These are phyloP conservation scores for Fraxinus sp. DNA, from an alignment of 305 asterid genomes.

Conservation along the genomic window DNA sequence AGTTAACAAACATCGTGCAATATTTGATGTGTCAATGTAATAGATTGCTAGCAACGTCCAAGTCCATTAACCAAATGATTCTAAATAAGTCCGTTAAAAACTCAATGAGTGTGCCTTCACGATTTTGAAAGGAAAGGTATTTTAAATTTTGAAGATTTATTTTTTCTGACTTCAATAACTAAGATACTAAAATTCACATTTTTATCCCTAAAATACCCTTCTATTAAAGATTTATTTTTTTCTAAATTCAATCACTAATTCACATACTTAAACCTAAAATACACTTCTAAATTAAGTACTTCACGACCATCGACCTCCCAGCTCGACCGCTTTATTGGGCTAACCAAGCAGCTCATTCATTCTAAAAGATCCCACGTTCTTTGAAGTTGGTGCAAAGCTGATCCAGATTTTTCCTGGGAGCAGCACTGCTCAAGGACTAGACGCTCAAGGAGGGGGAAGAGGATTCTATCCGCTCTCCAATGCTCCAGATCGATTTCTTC, in stretches of 20 bases:
- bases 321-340: neutral
- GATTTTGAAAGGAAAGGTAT: neutral
- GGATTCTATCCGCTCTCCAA: neutral
- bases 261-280: neutral
- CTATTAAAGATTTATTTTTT: too few relatives aligned
- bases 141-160: too few relatives aligned
- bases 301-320: neutral
- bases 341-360: neutral
- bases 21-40: neutral
- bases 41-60: neutral
- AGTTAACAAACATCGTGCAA: neutral
- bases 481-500: neutral
- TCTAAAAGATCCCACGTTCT: neutral
- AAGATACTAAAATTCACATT: neutral
- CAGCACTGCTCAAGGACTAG: neutral
- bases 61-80: neutral
- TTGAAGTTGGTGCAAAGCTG: neutral
- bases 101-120: neutral
- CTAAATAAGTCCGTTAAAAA: neutral
- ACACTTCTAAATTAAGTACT: neutral
- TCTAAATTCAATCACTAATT: neutral
- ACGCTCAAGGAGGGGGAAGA: neutral
- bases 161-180: neutral
- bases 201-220: neutral
- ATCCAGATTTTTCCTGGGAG: neutral